Evolutionary conservation across 495 filamentous ascomycete genomes (phyloP).

Genomic region (Xylaria longipes): DNA sequence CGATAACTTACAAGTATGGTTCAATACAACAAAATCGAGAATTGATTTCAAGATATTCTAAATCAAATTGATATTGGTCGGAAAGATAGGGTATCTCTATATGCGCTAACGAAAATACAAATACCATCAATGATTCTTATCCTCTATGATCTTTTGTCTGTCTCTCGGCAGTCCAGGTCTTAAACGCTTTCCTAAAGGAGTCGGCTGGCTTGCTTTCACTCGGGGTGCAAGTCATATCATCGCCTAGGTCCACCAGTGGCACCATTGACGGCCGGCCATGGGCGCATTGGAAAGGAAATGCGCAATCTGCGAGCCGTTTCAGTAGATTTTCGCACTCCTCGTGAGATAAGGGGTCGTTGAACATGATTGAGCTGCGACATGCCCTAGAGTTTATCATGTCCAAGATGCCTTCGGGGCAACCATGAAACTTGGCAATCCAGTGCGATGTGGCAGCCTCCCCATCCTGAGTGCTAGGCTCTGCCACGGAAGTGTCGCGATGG

Average conservation of each 20-base stretch:
- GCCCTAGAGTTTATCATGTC: slow-evolving; percentile 90
- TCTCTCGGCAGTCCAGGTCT: slow-evolving; percentile 22
- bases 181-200: slow-evolving; percentile 35
- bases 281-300: slow-evolving; percentile 92
- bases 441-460: slow-evolving; percentile 24
- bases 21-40: not conserved
- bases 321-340: slow-evolving; percentile 73
- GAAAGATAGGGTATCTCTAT: not conserved
- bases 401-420: slow-evolving; percentile 77
- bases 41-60: not conserved
- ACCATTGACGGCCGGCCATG: slow-evolving; percentile 83
- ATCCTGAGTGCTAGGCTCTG: not conserved
- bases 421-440: slow-evolving; percentile 67
- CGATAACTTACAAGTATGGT: too few relatives aligned
- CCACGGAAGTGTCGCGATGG: not conserved
- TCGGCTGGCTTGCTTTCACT: slow-evolving; percentile 19
- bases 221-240: not conserved
- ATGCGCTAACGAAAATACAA: not conserved
- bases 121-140: not conserved
- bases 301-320: slow-evolving; percentile 65
- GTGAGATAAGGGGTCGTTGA: slow-evolving; percentile 77
- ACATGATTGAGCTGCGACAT: slow-evolving; percentile 95
- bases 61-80: not conserved
- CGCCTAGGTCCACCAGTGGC: slow-evolving; percentile 68
- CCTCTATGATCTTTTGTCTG: not conserved